These are phyloP conservation scores for Solanum infundibuliforme DNA, from an alignment of 257 asterid species.

Conservation along the genomic window DNA sequence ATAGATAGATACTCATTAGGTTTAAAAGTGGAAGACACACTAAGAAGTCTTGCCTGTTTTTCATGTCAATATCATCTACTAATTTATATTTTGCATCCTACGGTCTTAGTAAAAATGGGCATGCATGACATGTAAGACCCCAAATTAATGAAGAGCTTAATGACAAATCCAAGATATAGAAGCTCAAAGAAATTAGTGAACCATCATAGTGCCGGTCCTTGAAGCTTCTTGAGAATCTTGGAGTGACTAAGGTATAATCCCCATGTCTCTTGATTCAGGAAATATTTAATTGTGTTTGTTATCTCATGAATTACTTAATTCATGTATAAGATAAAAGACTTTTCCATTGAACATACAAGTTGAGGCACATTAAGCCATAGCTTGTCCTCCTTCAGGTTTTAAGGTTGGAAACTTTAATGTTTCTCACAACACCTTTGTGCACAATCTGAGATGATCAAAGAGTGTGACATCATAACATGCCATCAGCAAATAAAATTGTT, in stretches of 20 bases:
- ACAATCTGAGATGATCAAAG: neutral
- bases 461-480: neutral
- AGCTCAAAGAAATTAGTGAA: slow-evolving; percentile 66
- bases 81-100: neutral
- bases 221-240: slow-evolving; percentile 67
- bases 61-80: neutral
- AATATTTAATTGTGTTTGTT: neutral
- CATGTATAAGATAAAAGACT: neutral
- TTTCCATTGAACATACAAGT: neutral
- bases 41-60: neutral
- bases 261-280: neutral
- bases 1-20: neutral
- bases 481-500: neutral
- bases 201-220: slow-evolving; percentile 61
- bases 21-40: neutral
- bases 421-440: neutral
- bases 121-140: slow-evolving; percentile 32
- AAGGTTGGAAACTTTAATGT: neutral
- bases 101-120: slow-evolving; percentile 42
- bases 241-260: slow-evolving; percentile 52
- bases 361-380: neutral
- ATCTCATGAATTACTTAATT: neutral
- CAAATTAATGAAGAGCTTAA: slow-evolving; percentile 43
- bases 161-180: slow-evolving; percentile 68
- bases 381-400: neutral